phyloP scores from a whole-genome alignment of 805 yeast species.

The Candida sanyiensis region DNA sequence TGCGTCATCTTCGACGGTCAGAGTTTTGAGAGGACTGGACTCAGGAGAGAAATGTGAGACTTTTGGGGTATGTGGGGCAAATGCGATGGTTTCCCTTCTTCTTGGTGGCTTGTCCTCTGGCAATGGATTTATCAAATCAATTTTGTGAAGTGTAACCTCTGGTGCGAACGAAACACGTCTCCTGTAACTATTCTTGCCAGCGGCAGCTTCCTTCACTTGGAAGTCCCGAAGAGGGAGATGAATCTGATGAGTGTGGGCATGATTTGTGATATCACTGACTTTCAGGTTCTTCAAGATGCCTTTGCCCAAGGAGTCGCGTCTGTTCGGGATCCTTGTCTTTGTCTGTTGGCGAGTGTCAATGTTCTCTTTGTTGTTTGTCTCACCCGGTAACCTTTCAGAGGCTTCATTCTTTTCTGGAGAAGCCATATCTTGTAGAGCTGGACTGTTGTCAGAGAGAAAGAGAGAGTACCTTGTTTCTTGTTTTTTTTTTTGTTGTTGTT shows the following conservation, averaged over 20 bases:
- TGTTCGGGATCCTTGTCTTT: slow-evolving; percentile 12
- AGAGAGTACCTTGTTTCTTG: background rate
- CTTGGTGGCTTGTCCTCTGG: slow-evolving; percentile 17
- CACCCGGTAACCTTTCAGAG: no score
- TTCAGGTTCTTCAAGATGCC: slow-evolving; percentile 22
- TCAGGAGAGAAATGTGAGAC: slow-evolving; percentile 9
- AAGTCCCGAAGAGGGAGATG: slow-evolving; percentile 18
- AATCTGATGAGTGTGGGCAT: slow-evolving; percentile 9
- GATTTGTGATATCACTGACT: slow-evolving; percentile 3
- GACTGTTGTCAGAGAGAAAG: no score
- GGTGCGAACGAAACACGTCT: slow-evolving; percentile 28
- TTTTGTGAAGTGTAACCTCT: slow-evolving; percentile 27
- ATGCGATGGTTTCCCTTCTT: slow-evolving; percentile 26
- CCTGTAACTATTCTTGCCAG: slow-evolving; percentile 18
- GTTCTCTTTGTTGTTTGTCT: slow-evolving; percentile 6
- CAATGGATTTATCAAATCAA: slow-evolving; percentile 18
- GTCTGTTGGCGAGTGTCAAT: background rate
- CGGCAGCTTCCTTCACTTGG: slow-evolving; percentile 2
- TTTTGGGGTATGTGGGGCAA: slow-evolving; percentile 14
- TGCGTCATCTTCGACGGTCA: slow-evolving; percentile 12
- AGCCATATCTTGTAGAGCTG: no score
- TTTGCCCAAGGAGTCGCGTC: slow-evolving; percentile 22
- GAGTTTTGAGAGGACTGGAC: slow-evolving; percentile 2
- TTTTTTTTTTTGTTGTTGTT: background rate
- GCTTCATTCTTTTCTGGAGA: background rate